Evolutionary conservation across 1,284 basidiomycete genomes (phyloP), one percentile per base, ranked within the genome.

Genomic region (Cryptococcus maquisensis): DNA sequence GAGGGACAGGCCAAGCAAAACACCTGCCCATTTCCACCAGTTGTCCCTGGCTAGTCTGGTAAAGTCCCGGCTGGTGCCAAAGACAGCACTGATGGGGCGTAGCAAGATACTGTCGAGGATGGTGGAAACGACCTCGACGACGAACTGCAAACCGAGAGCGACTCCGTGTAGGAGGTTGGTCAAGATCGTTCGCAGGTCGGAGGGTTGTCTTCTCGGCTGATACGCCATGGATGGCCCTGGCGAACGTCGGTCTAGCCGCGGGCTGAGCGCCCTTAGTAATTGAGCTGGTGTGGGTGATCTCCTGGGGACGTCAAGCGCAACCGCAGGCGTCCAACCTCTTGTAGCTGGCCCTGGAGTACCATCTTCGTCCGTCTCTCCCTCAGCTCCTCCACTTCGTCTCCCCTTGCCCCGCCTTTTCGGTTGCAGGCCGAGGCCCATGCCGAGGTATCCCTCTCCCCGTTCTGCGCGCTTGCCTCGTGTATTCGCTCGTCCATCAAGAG

Each of bases 391-490:
- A 8, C 40, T 55, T 42, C 51, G 55, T 38, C 52, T 49, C 7
- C 63, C 45, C 38, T 55, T 50, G 36, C 61, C 37, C 16, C 61
- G 66, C 43, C 66, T 64, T 37, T 54, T 37, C 15, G 61, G 66
- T 45, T 68, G 66, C 7, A 74, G 54, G 15, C 65, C 64, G 16
- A 69, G 42, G 12, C 68, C 68, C 49, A 60, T 65, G 6, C 71
- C 70, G 10, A 74, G 55, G 51, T 72, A 72, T 3, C 70, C 70
- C 49, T 70, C 67, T 1, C 68, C 70, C 39, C 57, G 61, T 24
- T 69, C 62, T 42, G 59, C 53, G 21, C 68, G 50, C 48, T 65
- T 62, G 12, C 71, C 69, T 48, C 72, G 49, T 6, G 66, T 66
- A 4, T 45, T 61, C 5, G 68, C 62, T 35, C 72, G 50, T 4